Evolutionary conservation across 805 yeast genomes (phyloP).

Genomic region (Candida insectorum): DNA sequence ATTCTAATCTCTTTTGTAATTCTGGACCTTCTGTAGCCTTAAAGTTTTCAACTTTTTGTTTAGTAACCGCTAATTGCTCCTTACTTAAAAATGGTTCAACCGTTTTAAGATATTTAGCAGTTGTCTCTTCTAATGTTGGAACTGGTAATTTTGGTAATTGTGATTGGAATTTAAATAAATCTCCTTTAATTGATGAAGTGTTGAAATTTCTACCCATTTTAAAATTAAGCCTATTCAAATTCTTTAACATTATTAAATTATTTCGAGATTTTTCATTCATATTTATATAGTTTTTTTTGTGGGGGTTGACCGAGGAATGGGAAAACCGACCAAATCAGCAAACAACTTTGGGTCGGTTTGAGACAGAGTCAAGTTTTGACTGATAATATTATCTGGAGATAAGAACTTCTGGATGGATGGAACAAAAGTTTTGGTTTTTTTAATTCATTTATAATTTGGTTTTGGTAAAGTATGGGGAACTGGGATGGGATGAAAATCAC

Average conservation of each 20-base stretch:
- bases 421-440: too few species aligned
- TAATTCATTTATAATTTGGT: too few species aligned
- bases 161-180: slow-evolving; percentile 67
- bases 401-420: too few species aligned
- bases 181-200: slow-evolving; percentile 48
- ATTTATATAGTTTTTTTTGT: slow-evolving; percentile 5
- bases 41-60: slow-evolving; percentile 64
- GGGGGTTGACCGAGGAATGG: slow-evolving; percentile 10
- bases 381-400: too few species aligned
- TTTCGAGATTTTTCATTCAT: neutral
- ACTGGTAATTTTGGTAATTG: slow-evolving; percentile 83
- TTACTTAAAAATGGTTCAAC: slow-evolving; percentile 63
- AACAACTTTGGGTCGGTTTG: too few species aligned
- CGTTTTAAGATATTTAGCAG: slow-evolving; percentile 63
- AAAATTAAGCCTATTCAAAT: slow-evolving; percentile 2
- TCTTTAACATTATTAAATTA: slow-evolving; percentile 5
- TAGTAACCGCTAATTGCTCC: slow-evolving; percentile 48
- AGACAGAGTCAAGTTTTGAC: too few species aligned
- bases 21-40: slow-evolving; percentile 53
- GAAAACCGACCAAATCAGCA: too few species aligned
- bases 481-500: too few species aligned
- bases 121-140: slow-evolving; percentile 73
- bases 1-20: slow-evolving; percentile 63
- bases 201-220: slow-evolving; percentile 18
- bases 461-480: too few species aligned